Evolutionary conservation across 148 eudicot species (phyloP).

Genomic region (Pouteria glomerata): DNA sequence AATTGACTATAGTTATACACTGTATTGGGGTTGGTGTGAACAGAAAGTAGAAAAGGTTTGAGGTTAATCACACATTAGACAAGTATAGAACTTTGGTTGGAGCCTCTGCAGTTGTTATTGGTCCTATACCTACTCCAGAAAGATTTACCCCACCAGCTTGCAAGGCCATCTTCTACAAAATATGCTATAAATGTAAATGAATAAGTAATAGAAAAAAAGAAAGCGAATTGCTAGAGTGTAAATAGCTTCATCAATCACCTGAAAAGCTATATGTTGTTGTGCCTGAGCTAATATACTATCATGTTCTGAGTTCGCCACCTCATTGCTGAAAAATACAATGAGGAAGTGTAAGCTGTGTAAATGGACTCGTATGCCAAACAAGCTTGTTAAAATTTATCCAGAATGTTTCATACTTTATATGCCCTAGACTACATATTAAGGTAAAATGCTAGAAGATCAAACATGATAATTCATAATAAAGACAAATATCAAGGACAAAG

Average conservation of each 20-base stretch:
- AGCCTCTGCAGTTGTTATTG: too few species aligned
- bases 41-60: background rate
- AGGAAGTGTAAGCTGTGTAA: constrained; percentile 2
- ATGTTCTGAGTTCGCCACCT: too few species aligned
- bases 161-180: too few species aligned
- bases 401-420: background rate
- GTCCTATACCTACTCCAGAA: constrained; percentile 24
- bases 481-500: too few species aligned
- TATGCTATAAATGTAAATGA: constrained; percentile 12
- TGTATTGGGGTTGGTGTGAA: background rate
- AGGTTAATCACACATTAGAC: constrained; percentile 18
- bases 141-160: constrained; percentile 36
- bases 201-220: background rate
- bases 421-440: too few species aligned
- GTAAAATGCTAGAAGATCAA: background rate
- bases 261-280: too few species aligned
- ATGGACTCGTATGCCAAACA: background rate
- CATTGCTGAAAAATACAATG: constrained; percentile 14
- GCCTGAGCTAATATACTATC: constrained; percentile 76
- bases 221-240: too few species aligned
- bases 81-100: too few species aligned
- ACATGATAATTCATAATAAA: too few species aligned
- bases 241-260: too few species aligned
- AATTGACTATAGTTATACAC: background rate
- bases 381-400: too few species aligned